These are phyloP conservation scores for Cercophora sp. DNA, from an alignment of 495 filamentous ascomycete genomes.

Conservation along the genomic window DNA sequence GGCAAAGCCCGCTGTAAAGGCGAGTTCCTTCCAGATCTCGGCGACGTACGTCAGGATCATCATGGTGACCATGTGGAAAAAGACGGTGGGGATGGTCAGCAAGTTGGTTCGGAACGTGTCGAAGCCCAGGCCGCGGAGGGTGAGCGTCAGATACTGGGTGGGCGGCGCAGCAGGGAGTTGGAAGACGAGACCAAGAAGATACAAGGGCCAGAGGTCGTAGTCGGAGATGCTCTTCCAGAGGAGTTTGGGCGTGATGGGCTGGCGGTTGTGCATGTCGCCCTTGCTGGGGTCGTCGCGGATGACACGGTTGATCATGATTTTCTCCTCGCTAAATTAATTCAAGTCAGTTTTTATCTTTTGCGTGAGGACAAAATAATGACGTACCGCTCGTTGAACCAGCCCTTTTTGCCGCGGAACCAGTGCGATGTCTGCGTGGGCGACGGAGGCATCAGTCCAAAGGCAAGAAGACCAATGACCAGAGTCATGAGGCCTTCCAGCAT, in stretches of 20 bases:
- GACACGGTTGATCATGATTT: slow-evolving; percentile 69
- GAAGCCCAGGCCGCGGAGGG: slow-evolving; percentile 62
- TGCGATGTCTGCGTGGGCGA: slow-evolving; percentile 68
- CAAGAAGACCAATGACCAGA: slow-evolving; percentile 58
- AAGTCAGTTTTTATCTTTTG: background rate
- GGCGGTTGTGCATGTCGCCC: slow-evolving; percentile 56
- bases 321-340: slow-evolving; percentile 48
- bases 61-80: slow-evolving; percentile 42
- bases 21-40: slow-evolving; percentile 48
- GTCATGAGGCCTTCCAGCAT: slow-evolving; percentile 48
- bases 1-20: slow-evolving; percentile 39
- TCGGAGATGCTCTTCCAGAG: slow-evolving; percentile 62
- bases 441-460: slow-evolving; percentile 66
- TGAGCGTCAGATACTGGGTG: slow-evolving; percentile 61
- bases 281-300: slow-evolving; percentile 69
- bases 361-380: background rate
- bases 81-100: slow-evolving; percentile 36
- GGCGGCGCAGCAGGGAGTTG: slow-evolving; percentile 57
- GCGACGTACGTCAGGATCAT: slow-evolving; percentile 46
- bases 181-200: slow-evolving; percentile 60
- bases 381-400: slow-evolving; percentile 63
- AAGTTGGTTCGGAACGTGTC: slow-evolving; percentile 64
- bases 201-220: slow-evolving; percentile 73
- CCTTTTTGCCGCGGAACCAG: slow-evolving; percentile 64
- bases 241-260: slow-evolving; percentile 57